A percentile compares a stretch with the other conserved stretches of the same genome.
These are phyloP conservation scores for Colletotrichum orbiculare DNA, from an alignment of 2,329 filamentous ascomycete species.

Conservation along the genomic window DNA sequence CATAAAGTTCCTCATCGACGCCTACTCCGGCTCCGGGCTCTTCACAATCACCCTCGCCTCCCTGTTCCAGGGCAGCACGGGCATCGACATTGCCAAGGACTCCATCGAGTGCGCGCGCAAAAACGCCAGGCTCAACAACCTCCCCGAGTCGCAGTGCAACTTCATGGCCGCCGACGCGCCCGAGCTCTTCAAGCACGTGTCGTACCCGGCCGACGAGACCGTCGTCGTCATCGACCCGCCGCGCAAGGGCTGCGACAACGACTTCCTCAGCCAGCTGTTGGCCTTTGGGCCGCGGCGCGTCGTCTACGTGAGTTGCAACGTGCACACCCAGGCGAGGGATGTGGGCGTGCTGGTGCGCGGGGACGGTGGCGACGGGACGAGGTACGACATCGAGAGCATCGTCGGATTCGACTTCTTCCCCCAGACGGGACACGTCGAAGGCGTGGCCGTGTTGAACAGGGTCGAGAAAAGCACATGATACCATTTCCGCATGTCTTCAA, in stretches of 20 bases:
- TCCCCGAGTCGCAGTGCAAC: constrained; percentile 74
- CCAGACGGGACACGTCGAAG: constrained; percentile 79
- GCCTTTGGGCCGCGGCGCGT: constrained; percentile 81
- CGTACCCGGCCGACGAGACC: constrained; percentile 81
- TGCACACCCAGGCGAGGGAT: constrained; percentile 96
- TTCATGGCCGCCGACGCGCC: constrained; percentile 93
- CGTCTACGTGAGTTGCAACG: constrained; percentile 96
- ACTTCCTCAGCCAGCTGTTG: constrained; percentile 85
- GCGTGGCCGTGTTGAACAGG: constrained; percentile 72
- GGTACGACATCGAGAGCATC: constrained; percentile 90
- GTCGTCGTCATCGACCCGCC: constrained; percentile 97
- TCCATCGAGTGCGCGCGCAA: constrained; percentile 82
- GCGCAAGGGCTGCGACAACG: constrained; percentile 90
- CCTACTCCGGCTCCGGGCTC: constrained; percentile 95
- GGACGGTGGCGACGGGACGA: constrained; percentile 45
- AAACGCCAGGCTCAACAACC: constrained; percentile 82
- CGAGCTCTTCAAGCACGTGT: constrained; percentile 81
- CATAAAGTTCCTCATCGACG: constrained; percentile 92
- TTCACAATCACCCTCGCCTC: constrained; percentile 94
- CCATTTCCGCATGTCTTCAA: constrained; percentile 7
- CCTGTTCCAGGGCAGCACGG: constrained; percentile 84
- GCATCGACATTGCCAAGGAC: constrained; percentile 87
- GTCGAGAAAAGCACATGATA: constrained; percentile 51
- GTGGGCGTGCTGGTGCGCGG: constrained; percentile 88
- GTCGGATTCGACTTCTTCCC: constrained; percentile 98